Evolutionary conservation across 2,329 filamentous ascomycete genomes (phyloP), one percentile per base, ranked within the genome.

Genomic region (Samsoniella hepiali): DNA sequence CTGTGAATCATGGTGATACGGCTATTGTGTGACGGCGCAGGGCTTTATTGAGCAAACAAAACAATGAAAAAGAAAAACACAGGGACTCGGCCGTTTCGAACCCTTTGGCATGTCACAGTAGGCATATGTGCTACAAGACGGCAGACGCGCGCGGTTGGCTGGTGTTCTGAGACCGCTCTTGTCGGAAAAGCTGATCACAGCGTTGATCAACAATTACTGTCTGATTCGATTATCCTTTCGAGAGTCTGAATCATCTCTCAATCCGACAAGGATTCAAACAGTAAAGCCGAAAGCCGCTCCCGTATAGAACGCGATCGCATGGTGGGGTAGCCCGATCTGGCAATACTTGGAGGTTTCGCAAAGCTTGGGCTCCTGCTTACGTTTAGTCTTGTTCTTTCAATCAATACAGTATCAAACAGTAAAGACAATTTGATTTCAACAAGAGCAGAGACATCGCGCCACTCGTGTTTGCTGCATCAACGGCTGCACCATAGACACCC

Each of bases 271-370:
- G 22, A 22, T 22, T 22, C 22, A 22, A 22, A 22, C 22, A 22
- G 22, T 22, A 22, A 22, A 22, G 10, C 32, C 36, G 38, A 31
- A n/a, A 22, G 27, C 9, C 9, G 54, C 29, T 38, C 27, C 7
- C 29, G 11, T 38, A 36, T 38, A 3, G 29, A 50, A 7, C 22
- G 34, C 57, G 57, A 59, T 59, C 57, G 34, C 9, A 3, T 40
- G 34, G 57, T 38, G 31, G 57, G 44, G 32, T n/a, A 40, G 13
- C 34, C 57, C 45, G 45, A 59, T 51, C 57, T 51, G 17, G 45
- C 27, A n/a, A 59, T 50, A 31, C 10, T 42, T 29, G 36, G 34
- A 36, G 6, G 42, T 49, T 59, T 40, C 31, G 44, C 34, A 34
- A 22, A 31, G 34, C 29, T 47, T 22, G 31, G 36, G 1, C 36